Base-by-base conservation (phyloP, 495 filamentous ascomycete genomes). In the Paragyromitra xinjiangensis region DNA sequence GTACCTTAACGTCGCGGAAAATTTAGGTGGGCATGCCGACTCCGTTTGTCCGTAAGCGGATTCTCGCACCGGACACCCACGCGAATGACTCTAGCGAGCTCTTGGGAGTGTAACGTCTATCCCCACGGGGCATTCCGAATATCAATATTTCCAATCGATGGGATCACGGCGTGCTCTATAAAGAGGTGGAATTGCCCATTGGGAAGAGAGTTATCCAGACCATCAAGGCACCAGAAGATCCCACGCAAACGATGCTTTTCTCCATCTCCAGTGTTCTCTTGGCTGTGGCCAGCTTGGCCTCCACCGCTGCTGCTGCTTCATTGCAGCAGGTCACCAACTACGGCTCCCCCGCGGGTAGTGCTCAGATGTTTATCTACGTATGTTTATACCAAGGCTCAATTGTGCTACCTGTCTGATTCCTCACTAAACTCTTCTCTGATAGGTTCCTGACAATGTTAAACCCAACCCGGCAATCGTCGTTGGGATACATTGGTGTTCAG, bases 401-500 rank as follows among this genome's bases (percentile, higher is more conserved):
- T 14, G 3, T 11, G 8, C 11, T 34, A 14, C 9, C 22, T 16
- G 26, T 42, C 44, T 44, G 22, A 24, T 3, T 26, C n/a, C 48
- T 39, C 8, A 34, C 39, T 22, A 14, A 37, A 16, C 12, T 26
- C 45, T 37, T 5, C 37, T 12, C 5, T 6, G 19, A 4, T 87
- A 89, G 77, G 86, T 88, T 58, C 87, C 88, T 1, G 86, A 87
- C 79, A 87, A 86, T 45, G 83, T 90, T 1, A 83, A 85, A 8
- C 53, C 83, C 3, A 88, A 86, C 58, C 87, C 88, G 12, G 84
- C 86, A 0, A 83, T 90, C 61, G 79, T 89, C 34, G 87, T 89
- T 0, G 88, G 85, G 9, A 84, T 89, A 62, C 87, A 89, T 83
- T 88, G 85, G 82, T 89, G 89, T 84, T 84, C 79, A 64, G 88